Conservation (phyloP, 306 rosid genomes). For the Erythrophleum fordii region DNA sequence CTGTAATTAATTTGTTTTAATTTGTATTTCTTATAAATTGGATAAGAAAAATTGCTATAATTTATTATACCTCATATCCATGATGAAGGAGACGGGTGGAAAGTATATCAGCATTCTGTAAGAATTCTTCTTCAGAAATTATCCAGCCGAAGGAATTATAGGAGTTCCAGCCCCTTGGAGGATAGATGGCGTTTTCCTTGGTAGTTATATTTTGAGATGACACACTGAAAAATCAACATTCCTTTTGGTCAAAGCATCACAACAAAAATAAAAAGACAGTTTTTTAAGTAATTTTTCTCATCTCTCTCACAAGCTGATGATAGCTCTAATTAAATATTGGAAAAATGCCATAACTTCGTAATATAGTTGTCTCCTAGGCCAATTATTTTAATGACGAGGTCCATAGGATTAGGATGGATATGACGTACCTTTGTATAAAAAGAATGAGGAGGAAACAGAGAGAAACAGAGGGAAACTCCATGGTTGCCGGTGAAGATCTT, state of each 20-base stretch:
- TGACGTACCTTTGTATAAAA: neutral
- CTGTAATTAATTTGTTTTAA: too few species aligned
- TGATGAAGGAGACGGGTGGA: neutral
- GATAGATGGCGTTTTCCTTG: slow-evolving; percentile 53
- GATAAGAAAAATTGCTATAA: too few species aligned
- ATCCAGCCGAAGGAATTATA: slow-evolving; percentile 76
- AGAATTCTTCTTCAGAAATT: slow-evolving; percentile 55
- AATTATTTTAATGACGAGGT: too few species aligned
- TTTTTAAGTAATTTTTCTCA: neutral
- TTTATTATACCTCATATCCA: slow-evolving; percentile 38
- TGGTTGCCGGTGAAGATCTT: too few species aligned
- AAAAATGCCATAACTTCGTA: too few species aligned
- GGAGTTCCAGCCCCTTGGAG: slow-evolving; percentile 94
- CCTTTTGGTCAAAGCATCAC: neutral
- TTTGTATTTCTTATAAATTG: too few species aligned
- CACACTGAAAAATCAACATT: slow-evolving; percentile 45
- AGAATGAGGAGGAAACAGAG: neutral
- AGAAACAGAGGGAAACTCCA: neutral
- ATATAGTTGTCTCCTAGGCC: too few species aligned
- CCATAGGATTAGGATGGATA: too few species aligned
- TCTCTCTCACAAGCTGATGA: too few species aligned
- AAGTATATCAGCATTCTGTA: slow-evolving; percentile 51
- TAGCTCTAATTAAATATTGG: too few species aligned
- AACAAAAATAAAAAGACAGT: neutral
- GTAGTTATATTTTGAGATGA: slow-evolving; percentile 44